Conservation (phyloP, 2,329 filamentous ascomycete species). For the Celoporthe dispersa region DNA sequence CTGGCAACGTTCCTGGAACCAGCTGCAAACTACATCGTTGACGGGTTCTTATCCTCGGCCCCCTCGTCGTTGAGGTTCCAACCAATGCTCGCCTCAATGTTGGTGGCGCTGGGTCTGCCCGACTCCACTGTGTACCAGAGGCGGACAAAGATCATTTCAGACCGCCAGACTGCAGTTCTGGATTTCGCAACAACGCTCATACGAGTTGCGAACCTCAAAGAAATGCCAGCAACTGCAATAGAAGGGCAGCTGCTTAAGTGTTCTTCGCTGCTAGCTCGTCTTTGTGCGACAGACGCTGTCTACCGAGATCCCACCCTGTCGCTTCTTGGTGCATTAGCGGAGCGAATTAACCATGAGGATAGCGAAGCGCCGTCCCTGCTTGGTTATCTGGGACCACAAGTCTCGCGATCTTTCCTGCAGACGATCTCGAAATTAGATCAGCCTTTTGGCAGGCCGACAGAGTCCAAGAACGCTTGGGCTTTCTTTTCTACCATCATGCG, state of each 20-base stretch:
- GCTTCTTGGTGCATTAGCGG: slow-evolving; percentile 74
- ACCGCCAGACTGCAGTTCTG: slow-evolving; percentile 68
- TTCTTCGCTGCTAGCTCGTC: slow-evolving; percentile 73
- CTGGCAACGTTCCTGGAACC: slow-evolving; percentile 68
- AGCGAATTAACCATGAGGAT: slow-evolving; percentile 66
- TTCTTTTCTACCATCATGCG: slow-evolving; percentile 86
- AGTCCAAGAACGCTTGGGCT: slow-evolving; percentile 77
- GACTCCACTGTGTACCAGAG: slow-evolving; percentile 66
- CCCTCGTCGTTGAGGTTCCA: slow-evolving; percentile 75
- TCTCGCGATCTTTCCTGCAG: slow-evolving; percentile 82
- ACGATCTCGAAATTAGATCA: slow-evolving; percentile 77
- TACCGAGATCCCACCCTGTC: slow-evolving; percentile 70
- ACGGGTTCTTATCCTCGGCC: slow-evolving; percentile 74
- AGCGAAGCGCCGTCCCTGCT: slow-evolving; percentile 93
- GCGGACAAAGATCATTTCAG: slow-evolving; percentile 57
- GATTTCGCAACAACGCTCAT: slow-evolving; percentile 71
- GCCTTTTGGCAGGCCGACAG: slow-evolving; percentile 68
- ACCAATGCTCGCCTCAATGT: slow-evolving; percentile 73
- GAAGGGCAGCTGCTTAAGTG: slow-evolving; percentile 82
- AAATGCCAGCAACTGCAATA: slow-evolving; percentile 66
- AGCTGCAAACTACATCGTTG: slow-evolving; percentile 75
- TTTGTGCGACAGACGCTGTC: slow-evolving; percentile 71
- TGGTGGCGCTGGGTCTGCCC: slow-evolving; percentile 62
- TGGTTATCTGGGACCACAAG: slow-evolving; percentile 81
- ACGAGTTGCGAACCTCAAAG: slow-evolving; percentile 68